Percentiles rank a stretch among this genome's conserved stretches.
These are phyloP conservation scores for Globisporangium emineosum DNA, from an alignment of 352 stramenopile species.

Conservation along the genomic window DNA sequence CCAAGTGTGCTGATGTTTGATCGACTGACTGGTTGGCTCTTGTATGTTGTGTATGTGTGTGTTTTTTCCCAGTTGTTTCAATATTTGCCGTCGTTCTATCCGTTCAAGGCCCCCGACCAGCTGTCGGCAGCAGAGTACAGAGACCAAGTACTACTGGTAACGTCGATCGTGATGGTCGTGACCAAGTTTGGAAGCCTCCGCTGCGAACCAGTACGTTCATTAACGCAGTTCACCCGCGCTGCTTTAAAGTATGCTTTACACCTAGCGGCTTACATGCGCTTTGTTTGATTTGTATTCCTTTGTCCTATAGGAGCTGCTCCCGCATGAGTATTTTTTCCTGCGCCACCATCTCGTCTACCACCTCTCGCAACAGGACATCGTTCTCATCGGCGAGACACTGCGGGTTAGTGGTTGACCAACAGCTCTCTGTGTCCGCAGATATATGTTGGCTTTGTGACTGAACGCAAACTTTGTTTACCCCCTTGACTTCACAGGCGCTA, in stretches of 20 bases:
- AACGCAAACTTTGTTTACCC: constrained; percentile 7
- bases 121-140: constrained; percentile 66
- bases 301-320: constrained; percentile 70
- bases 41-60: constrained; percentile 1
- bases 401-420: constrained; percentile 32
- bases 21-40: constrained; percentile 2
- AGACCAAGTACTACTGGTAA: constrained; percentile 80
- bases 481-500: constrained; percentile 42
- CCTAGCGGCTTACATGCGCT: too few relatives aligned
- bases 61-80: constrained; percentile 64
- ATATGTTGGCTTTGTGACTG: neutral
- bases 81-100: constrained; percentile 71
- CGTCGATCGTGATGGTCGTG: constrained; percentile 86
- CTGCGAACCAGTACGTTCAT: constrained; percentile 50
- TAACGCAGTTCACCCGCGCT: neutral
- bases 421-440: neutral
- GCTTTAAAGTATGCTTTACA: too few relatives aligned
- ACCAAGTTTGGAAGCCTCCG: constrained; percentile 74
- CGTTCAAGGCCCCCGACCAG: constrained; percentile 74
- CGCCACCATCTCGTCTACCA: constrained; percentile 78
- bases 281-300: neutral
- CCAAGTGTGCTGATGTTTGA: neutral
- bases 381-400: constrained; percentile 67
- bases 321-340: constrained; percentile 90
- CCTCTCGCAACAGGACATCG: constrained; percentile 69